Evolutionary conservation across 345 rosid genomes (phyloP).

Genomic region (Murraya paniculata): DNA sequence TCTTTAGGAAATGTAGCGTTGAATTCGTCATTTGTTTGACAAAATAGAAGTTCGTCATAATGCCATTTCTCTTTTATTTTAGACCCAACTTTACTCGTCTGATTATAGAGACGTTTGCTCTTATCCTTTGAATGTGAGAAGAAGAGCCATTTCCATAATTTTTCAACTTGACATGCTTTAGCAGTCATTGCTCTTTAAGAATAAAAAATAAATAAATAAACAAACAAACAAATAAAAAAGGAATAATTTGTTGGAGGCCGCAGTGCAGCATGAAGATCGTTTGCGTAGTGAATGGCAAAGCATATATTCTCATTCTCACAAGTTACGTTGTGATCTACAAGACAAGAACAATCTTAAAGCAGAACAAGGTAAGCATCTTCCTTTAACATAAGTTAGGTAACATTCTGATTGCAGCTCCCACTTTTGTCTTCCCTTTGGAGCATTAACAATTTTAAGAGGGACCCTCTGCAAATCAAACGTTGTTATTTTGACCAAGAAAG

Average conservation of each 20-base stretch:
- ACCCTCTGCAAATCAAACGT: background rate
- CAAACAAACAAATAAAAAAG: background rate
- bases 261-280: background rate
- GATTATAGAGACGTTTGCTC: background rate
- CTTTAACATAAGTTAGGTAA: slow-evolving; percentile 5
- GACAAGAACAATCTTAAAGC: slow-evolving; percentile 13
- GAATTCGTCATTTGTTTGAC: background rate
- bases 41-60: no score
- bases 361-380: slow-evolving; percentile 18
- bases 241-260: background rate
- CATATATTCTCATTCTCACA: slow-evolving; percentile 13
- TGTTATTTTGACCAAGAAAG: background rate
- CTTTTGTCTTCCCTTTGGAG: slow-evolving; percentile 13
- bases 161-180: background rate
- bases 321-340: background rate
- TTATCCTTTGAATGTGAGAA: background rate
- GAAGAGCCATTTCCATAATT: background rate
- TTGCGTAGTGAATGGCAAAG: background rate
- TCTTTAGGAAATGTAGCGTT: background rate
- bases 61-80: background rate
- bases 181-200: background rate
- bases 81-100: background rate
- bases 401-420: slow-evolving; percentile 30
- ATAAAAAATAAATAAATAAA: background rate
- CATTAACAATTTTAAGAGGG: background rate